phyloP scores from a whole-genome alignment of 2,329 filamentous ascomycete species.

The Allantophomopsis cytisporea region DNA sequence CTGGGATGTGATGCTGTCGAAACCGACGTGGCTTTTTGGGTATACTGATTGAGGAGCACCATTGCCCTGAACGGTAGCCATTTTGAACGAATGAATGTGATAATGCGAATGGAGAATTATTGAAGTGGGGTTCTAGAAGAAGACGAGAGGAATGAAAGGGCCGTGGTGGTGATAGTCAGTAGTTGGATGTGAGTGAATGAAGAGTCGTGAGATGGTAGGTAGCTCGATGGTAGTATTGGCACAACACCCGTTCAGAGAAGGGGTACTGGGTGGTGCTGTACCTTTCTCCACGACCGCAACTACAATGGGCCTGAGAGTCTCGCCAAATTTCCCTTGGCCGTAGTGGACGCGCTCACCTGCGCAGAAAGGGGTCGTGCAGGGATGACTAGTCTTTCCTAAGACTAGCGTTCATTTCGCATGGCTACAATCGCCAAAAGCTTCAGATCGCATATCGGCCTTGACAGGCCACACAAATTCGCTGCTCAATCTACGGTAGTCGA shows the following conservation, averaged over 20 bases:
- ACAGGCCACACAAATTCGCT: no score
- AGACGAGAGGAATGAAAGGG: no score
- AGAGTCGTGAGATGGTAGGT: no score
- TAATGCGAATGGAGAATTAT: no score
- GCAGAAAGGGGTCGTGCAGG: background rate
- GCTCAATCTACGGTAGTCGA: no score
- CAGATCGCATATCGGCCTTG: background rate
- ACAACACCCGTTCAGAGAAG: background rate
- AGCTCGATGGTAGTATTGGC: no score
- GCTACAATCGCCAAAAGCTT: background rate
- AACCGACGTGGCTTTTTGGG: slow-evolving; percentile 97
- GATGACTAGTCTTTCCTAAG: background rate
- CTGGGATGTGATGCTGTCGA: slow-evolving; percentile 99
- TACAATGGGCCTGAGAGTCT: background rate
- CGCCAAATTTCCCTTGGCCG: background rate
- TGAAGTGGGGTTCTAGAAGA: no score
- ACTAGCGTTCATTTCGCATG: no score
- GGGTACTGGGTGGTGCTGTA: background rate
- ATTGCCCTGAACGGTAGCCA: slow-evolving; percentile 18
- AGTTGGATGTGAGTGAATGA: no score
- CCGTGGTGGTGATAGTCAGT: no score
- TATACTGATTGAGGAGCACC: slow-evolving; percentile 34
- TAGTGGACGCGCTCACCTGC: background rate
- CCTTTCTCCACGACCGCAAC: no score
- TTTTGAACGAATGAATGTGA: slow-evolving; percentile 5